phyloP scores from a whole-genome alignment of 176 grass and related monocot genomes.

The Leersia perrieri region DNA sequence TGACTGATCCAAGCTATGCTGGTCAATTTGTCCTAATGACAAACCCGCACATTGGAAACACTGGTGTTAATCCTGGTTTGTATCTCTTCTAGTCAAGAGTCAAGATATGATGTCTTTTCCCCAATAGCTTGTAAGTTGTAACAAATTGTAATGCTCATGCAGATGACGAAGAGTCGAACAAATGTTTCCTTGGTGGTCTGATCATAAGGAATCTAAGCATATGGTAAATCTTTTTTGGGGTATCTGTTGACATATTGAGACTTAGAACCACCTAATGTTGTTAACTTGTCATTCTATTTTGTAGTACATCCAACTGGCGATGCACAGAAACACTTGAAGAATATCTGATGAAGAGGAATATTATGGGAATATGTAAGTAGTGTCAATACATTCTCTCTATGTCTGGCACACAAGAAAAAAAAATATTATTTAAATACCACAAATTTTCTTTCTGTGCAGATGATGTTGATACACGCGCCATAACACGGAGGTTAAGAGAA shows the following conservation, averaged over 20 bases:
- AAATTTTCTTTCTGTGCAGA: slow-evolving; percentile 40
- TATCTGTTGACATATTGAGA: not conserved
- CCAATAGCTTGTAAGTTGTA: not conserved
- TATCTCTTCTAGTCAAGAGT: not conserved
- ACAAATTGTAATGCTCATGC: slow-evolving; percentile 10
- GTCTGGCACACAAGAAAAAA: not conserved
- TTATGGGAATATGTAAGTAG: slow-evolving; percentile 97
- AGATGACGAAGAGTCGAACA: slow-evolving; percentile 90
- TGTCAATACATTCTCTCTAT: not conserved
- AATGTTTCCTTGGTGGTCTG: slow-evolving; percentile 85
- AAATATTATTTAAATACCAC: not conserved
- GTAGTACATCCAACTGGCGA: slow-evolving; percentile 87
- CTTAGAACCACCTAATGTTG: not conserved
- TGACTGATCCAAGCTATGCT: slow-evolving; percentile 96
- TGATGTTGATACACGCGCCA: slow-evolving; percentile 90
- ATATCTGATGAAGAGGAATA: slow-evolving; percentile 80
- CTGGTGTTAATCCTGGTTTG: slow-evolving; percentile 83
- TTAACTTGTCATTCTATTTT: slow-evolving; percentile 10
- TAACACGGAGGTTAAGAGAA: slow-evolving; percentile 88
- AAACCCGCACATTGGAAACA: slow-evolving; percentile 97
- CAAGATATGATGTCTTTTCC: not conserved
- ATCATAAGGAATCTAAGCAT: slow-evolving; percentile 86
- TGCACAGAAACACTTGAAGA: slow-evolving; percentile 85
- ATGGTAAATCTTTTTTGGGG: slow-evolving; percentile 48
- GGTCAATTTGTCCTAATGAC: slow-evolving; percentile 98